Conservation (phyloP, 2,329 filamentous ascomycete species). For the Keithomyces neogunnii region DNA sequence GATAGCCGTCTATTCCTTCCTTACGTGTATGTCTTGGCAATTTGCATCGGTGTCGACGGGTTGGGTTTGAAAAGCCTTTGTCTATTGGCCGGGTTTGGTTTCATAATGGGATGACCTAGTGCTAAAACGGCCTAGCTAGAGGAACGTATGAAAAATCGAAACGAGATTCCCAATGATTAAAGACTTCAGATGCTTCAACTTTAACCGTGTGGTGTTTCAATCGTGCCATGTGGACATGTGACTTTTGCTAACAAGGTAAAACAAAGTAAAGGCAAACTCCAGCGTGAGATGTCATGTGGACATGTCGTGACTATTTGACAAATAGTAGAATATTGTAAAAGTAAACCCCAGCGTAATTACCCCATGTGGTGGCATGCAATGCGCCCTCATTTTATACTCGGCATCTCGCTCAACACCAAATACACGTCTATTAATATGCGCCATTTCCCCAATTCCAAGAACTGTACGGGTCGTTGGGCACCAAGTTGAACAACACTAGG, state of each 20-base stretch:
- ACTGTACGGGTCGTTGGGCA: conserved; percentile 4
- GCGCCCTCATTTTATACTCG: too few species aligned
- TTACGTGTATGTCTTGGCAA: conserved; percentile 6
- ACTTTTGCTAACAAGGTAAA: too few species aligned
- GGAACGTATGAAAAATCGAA: conserved; percentile 19
- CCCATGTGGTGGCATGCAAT: too few species aligned
- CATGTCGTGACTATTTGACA: too few species aligned
- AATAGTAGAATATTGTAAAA: too few species aligned
- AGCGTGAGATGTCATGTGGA: too few species aligned
- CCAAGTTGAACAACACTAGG: conserved; percentile 4
- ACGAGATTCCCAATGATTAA: conserved; percentile 9
- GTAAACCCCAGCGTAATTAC: too few species aligned
- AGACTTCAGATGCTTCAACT: not conserved
- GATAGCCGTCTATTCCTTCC: conserved; percentile 28
- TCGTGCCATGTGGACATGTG: not conserved
- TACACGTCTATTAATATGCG: not conserved
- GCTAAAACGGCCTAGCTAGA: conserved; percentile 25
- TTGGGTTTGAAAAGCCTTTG: conserved; percentile 14
- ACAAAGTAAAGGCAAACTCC: too few species aligned
- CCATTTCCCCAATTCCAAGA: conserved; percentile 5
- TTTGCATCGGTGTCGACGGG: conserved; percentile 49
- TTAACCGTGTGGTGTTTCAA: not conserved
- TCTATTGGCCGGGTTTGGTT: conserved; percentile 29
- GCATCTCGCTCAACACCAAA: too few species aligned
- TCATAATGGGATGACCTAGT: conserved; percentile 26